These are phyloP conservation scores for Rhizophagus sp. DNA, from an alignment of 192 early-diverging fungal genomes.

Conservation along the genomic window DNA sequence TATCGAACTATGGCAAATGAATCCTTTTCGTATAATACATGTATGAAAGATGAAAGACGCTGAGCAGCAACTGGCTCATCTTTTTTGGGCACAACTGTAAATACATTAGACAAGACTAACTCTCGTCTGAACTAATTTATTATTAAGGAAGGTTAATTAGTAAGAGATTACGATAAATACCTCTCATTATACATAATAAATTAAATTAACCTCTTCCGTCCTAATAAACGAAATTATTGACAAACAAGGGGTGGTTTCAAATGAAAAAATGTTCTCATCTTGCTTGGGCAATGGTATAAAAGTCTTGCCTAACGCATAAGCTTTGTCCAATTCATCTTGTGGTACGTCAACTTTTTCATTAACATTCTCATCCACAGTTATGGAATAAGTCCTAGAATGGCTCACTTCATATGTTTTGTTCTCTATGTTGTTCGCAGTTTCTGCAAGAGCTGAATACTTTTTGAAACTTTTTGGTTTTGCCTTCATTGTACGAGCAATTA, in stretches of 20 bases:
- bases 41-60: conserved; percentile 54
- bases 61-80: conserved; percentile 36
- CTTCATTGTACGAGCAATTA: conserved; percentile 58
- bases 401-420: conserved; percentile 43
- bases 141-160: neutral
- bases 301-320: conserved; percentile 69
- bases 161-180: neutral
- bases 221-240: conserved; percentile 62
- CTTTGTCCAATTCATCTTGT: conserved; percentile 59
- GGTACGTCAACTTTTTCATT: conserved; percentile 36
- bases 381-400: conserved; percentile 34
- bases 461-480: conserved; percentile 59
- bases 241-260: conserved; percentile 58
- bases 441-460: conserved; percentile 62
- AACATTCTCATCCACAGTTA: conserved; percentile 34
- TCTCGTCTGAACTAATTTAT: conserved; percentile 54
- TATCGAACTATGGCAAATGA: conserved; percentile 64
- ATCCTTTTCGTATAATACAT: conserved; percentile 51
- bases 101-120: conserved; percentile 54
- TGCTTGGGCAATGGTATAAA: conserved; percentile 61
- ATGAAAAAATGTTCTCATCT: conserved; percentile 62
- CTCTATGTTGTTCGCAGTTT: conserved; percentile 37
- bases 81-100: conserved; percentile 52
- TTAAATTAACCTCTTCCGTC: conserved; percentile 40
- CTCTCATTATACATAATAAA: neutral